Conservation (phyloP, 805 yeast species). For the Starmerella stigmatis region DNA sequence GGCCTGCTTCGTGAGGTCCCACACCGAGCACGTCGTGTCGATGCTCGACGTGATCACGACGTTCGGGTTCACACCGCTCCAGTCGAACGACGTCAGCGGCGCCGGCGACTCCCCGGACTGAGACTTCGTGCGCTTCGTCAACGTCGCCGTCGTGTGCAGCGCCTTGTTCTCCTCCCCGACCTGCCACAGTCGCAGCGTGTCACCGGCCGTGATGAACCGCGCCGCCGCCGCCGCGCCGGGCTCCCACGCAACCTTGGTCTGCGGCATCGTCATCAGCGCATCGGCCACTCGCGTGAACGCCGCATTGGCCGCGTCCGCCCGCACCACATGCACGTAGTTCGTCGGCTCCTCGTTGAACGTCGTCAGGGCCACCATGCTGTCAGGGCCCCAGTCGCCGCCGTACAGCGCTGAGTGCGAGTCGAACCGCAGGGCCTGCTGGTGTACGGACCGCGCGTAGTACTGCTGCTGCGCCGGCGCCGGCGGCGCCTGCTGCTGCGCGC, state of each 20-base stretch:
- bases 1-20: constrained; percentile 65
- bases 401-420: constrained; percentile 43
- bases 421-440: constrained; percentile 11
- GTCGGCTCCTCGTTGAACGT: constrained; percentile 68
- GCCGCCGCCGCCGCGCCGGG: constrained; percentile 25
- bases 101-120: constrained; percentile 38
- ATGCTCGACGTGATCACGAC: constrained; percentile 73
- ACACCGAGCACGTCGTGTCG: constrained; percentile 93
- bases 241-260: constrained; percentile 68
- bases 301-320: constrained; percentile 15
- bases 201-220: constrained; percentile 59
- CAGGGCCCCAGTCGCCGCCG: constrained; percentile 43
- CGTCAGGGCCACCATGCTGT: constrained; percentile 52
- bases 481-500: not conserved
- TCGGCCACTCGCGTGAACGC: constrained; percentile 36
- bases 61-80: constrained; percentile 67
- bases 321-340: constrained; percentile 44
- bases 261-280: constrained; percentile 50
- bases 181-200: constrained; percentile 56
- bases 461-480: not conserved
- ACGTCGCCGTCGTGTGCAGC: constrained; percentile 35
- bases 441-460: not conserved
- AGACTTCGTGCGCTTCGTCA: constrained; percentile 36
- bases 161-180: constrained; percentile 32
- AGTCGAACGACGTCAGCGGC: constrained; percentile 88